These are phyloP conservation scores for Trichoderma aggressivum DNA, from an alignment of 2,329 filamentous ascomycete genomes.

Conservation along the genomic window DNA sequence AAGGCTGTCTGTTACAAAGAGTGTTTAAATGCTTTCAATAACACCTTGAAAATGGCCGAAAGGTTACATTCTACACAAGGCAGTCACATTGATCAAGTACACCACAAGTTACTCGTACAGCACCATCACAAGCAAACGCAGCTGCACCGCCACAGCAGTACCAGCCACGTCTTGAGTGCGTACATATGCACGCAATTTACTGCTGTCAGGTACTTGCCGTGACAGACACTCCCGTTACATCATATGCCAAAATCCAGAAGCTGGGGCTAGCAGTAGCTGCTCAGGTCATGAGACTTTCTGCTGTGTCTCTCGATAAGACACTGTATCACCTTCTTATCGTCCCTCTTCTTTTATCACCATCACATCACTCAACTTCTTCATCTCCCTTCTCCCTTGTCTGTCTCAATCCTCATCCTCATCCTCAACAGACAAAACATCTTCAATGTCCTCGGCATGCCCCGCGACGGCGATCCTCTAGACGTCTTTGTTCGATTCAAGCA, in stretches of 20 bases:
- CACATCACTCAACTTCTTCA: neutral
- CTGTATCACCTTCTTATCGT: neutral
- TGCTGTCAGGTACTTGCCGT: neutral
- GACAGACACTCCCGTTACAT: neutral
- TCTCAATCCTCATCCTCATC: neutral
- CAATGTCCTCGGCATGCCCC: constrained; percentile 22
- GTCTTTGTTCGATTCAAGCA: constrained; percentile 23
- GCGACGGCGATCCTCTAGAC: constrained; percentile 21
- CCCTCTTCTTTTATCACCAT: neutral
- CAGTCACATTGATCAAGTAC: neutral
- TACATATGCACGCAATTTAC: constrained; percentile 11
- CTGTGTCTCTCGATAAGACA: neutral
- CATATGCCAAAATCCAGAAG: neutral
- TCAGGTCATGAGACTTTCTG: neutral
- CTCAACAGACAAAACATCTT: neutral
- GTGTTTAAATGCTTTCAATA: neutral
- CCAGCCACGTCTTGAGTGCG: neutral
- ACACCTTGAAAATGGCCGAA: neutral
- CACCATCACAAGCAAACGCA: neutral
- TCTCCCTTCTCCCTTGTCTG: neutral
- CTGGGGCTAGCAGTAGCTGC: neutral
- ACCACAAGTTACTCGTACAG: neutral
- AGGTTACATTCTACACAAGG: neutral
- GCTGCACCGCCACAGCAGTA: constrained; percentile 10
- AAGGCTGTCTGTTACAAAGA: neutral